Percentiles rank a stretch among this genome's conserved stretches.
Conservation (phyloP, 2,329 filamentous ascomycete genomes). For the Penicillium verrucosum region DNA sequence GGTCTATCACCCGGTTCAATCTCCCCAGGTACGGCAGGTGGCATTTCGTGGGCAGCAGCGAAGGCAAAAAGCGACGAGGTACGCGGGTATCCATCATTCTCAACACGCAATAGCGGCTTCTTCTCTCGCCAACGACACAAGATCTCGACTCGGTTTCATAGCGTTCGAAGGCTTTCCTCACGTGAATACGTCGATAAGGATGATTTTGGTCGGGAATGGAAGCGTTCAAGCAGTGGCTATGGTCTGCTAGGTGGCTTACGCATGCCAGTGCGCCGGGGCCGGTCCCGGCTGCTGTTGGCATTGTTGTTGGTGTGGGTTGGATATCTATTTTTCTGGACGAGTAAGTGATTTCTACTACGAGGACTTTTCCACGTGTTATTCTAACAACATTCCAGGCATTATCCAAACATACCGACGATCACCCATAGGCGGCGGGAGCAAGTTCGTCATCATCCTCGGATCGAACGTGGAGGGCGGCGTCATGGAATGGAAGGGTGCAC, state of each 20-base stretch:
- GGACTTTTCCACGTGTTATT: not conserved
- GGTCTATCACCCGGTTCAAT: slow-evolving; percentile 22
- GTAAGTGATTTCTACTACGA: slow-evolving; percentile 53
- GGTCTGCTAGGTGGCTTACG: slow-evolving; percentile 35
- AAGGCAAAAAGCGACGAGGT: slow-evolving; percentile 72
- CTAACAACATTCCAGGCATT: slow-evolving; percentile 49
- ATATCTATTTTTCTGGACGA: slow-evolving; percentile 66
- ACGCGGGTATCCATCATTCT: slow-evolving; percentile 73
- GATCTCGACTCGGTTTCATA: slow-evolving; percentile 74
- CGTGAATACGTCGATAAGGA: slow-evolving; percentile 69
- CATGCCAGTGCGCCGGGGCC: slow-evolving; percentile 62
- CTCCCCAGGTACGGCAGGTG: slow-evolving; percentile 21
- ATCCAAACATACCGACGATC: slow-evolving; percentile 66
- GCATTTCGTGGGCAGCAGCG: slow-evolving; percentile 76
- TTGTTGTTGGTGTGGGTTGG: slow-evolving; percentile 60
- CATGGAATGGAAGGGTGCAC: slow-evolving; percentile 97
- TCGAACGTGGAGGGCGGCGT: slow-evolving; percentile 95
- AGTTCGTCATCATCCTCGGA: slow-evolving; percentile 88
- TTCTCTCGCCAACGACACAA: slow-evolving; percentile 79
- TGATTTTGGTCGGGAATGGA: slow-evolving; percentile 55
- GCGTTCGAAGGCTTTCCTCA: slow-evolving; percentile 55
- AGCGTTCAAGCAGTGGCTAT: slow-evolving; percentile 31
- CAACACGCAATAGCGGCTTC: slow-evolving; percentile 79
- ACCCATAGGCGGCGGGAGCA: slow-evolving; percentile 76
- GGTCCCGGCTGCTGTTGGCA: slow-evolving; percentile 59